Conservation (phyloP, 805 yeast species). For the Ogataea trehaloabstinens region DNA sequence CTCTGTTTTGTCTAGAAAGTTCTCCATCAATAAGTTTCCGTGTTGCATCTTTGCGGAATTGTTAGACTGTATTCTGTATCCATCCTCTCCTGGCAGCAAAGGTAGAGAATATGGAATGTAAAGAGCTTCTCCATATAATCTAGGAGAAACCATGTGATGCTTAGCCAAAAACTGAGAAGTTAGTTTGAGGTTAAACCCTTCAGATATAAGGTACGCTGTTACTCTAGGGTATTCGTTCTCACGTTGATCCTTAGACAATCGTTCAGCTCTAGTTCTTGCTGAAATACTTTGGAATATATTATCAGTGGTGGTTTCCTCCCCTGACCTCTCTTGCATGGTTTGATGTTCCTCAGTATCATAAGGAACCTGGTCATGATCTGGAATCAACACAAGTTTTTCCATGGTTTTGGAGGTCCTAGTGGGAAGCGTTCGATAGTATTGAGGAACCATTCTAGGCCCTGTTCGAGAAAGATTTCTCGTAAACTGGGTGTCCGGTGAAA, state of each 20-base stretch:
- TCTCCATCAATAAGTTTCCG: constrained; percentile 59
- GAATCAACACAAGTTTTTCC: constrained; percentile 83
- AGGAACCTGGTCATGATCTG: constrained; percentile 45
- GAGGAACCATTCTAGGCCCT: constrained; percentile 37
- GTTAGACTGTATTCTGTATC: constrained; percentile 73
- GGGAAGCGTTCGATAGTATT: constrained; percentile 55
- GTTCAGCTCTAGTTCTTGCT: constrained; percentile 45
- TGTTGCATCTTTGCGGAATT: constrained; percentile 41
- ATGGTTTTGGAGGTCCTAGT: constrained; percentile 82
- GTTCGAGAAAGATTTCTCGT: constrained; percentile 16
- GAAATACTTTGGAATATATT: constrained; percentile 33
- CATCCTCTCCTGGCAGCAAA: constrained; percentile 76
- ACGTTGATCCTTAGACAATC: constrained; percentile 56
- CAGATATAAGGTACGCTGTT: constrained; percentile 90
- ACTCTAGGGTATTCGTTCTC: constrained; percentile 73
- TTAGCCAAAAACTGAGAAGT: constrained; percentile 63
- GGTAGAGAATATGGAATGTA: constrained; percentile 90
- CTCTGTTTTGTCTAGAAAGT: constrained; percentile 74
- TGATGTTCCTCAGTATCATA: constrained; percentile 6
- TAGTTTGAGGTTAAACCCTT: constrained; percentile 64
- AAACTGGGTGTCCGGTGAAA: constrained; percentile 12
- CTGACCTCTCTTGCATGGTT: constrained; percentile 11
- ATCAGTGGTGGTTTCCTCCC: constrained; percentile 31
- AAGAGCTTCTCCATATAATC: constrained; percentile 89
- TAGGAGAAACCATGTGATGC: constrained; percentile 79